phyloP scores from a whole-genome alignment of 768 basidiomycete species.

The Mycena galericulata region DNA sequence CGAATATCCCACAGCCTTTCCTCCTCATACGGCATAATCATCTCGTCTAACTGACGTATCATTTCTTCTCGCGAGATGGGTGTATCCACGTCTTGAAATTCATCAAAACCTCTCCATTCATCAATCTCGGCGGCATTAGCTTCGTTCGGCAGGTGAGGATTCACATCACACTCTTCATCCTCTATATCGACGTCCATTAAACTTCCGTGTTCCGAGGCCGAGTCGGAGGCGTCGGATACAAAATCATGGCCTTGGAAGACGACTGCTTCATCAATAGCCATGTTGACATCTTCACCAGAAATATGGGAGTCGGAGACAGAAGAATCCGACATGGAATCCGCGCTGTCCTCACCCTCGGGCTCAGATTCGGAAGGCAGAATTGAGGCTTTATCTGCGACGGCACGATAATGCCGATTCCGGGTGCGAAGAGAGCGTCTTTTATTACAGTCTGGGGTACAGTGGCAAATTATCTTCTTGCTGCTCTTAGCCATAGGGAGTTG shows the following conservation, averaged over 20 bases:
- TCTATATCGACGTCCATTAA: too few relatives aligned
- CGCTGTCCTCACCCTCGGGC: neutral
- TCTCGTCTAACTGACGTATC: neutral
- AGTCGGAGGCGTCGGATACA: too few relatives aligned
- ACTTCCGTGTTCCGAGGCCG: too few relatives aligned
- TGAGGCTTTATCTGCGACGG: neutral
- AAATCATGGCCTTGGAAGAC: neutral
- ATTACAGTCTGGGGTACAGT: neutral
- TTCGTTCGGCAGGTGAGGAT: too few relatives aligned
- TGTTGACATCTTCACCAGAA: neutral
- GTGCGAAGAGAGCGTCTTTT: neutral
- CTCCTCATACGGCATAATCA: neutral
- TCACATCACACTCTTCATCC: too few relatives aligned
- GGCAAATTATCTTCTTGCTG: neutral
- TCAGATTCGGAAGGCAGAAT: neutral
- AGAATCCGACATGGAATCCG: neutral
- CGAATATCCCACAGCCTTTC: neutral
- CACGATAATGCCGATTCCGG: neutral
- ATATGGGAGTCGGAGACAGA: neutral
- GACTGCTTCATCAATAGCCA: neutral
- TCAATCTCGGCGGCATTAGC: neutral
- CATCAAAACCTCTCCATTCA: conserved; percentile 3
- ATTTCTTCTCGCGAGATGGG: neutral
- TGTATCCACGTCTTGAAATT: neutral
- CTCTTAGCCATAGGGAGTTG: neutral